Evolutionary conservation across 257 asterid species (phyloP), one percentile per base, ranked within the genome.

Genomic region (Dorcoceras hygrometricum): DNA sequence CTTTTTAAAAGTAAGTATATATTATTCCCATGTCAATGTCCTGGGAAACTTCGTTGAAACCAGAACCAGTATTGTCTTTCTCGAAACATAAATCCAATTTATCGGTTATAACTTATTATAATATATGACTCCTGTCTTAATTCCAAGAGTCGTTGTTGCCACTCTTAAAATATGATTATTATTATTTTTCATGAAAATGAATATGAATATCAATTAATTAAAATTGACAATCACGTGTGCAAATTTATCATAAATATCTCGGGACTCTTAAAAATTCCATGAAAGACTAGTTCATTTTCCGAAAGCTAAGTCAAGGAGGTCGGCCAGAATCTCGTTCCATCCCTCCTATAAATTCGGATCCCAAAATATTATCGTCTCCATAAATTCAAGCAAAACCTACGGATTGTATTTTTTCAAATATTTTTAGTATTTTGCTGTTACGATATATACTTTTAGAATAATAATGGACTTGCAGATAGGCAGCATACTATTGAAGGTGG

Each of bases 401-500:
- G 12, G 1, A 28, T 26, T 12, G 3, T 57, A n/a, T n/a, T n/a
- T n/a, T n/a, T 19, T 57, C 34, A 24, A 25, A 57, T 57, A 11
- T 19, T 57, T 4, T n/a, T 11, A 3, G 0, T 31, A 27, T 57
- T 34, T 34, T 34, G 14, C 14, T 34, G 43, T 34, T 34, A 34
- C 8, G 36, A 29, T 29, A 29, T 3, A 31, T 31, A 5, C 50
- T 39, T n/a, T 39, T 16, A 16, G 18, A 14, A 14, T 16, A 43
- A 43, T 46, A 0, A 73, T 79, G 89, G 87, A 84, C 60, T 69
- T 68, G 5, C 66, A 57, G 1, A 39, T 74, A 4, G 80, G 65
- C 63, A 69, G 79, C 57, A 67, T 78, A 78, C 16, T 85, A 23
- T 4, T 83, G 66, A 89, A 89, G 81, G 80, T 89, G 53, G 78